These are phyloP conservation scores for Hortaea werneckii DNA, from an alignment of 2,329 filamentous ascomycete species.

Conservation along the genomic window DNA sequence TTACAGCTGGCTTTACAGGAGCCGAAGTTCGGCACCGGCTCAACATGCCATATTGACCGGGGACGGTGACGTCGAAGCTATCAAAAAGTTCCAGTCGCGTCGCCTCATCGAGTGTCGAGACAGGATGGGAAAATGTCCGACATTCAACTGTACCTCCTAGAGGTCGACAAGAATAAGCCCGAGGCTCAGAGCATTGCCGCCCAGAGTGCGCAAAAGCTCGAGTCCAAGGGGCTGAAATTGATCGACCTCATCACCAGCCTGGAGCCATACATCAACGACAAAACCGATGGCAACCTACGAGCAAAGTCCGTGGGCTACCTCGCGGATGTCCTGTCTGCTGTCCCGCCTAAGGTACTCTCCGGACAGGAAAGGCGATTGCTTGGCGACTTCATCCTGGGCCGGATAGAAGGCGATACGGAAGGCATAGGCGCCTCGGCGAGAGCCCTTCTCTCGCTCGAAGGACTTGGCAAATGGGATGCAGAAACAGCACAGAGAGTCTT, in stretches of 20 bases:
- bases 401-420: conserved; percentile 47
- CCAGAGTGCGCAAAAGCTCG: conserved; percentile 39
- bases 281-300: conserved; percentile 48
- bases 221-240: conserved; percentile 50
- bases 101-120: neutral
- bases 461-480: conserved; percentile 49
- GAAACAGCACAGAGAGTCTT: conserved; percentile 45
- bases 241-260: conserved; percentile 54
- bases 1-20: too few species aligned
- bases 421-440: conserved; percentile 48
- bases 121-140: conserved; percentile 36
- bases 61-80: neutral
- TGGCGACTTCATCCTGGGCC: conserved; percentile 54
- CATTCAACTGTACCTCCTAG: conserved; percentile 42
- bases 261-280: conserved; percentile 56
- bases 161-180: conserved; percentile 38
- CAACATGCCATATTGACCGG: neutral
- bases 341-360: conserved; percentile 46
- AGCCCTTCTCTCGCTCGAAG: conserved; percentile 49
- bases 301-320: conserved; percentile 47
- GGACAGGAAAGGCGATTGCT: conserved; percentile 52
- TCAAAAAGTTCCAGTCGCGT: neutral
- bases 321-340: conserved; percentile 39
- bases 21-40: too few species aligned
- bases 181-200: conserved; percentile 35